These are phyloP conservation scores for Funneliformis geosporum DNA, from an alignment of 192 early-diverging fungal genomes.

Conservation along the genomic window DNA sequence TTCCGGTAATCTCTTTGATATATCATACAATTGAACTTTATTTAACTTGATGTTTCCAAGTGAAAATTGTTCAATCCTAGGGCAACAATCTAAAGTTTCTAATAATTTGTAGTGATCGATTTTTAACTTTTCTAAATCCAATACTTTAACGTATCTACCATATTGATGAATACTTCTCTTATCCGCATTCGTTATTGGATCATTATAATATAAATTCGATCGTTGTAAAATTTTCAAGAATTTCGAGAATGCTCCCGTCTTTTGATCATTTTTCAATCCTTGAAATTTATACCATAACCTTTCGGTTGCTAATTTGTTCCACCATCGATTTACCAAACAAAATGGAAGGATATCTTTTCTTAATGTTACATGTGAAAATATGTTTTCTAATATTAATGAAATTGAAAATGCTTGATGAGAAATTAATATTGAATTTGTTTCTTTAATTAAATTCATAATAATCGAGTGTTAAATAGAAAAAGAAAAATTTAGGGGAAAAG, in stretches of 20 bases:
- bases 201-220: background rate
- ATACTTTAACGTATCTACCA: constrained; percentile 18
- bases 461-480: background rate
- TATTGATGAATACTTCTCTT: constrained; percentile 12
- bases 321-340: constrained; percentile 16
- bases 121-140: constrained; percentile 16
- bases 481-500: background rate
- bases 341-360: background rate
- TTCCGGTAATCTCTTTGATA: constrained; percentile 2
- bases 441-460: background rate
- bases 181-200: background rate
- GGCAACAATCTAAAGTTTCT: constrained; percentile 18
- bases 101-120: background rate
- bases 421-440: background rate
- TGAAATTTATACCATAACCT: constrained; percentile 24
- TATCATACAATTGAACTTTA: background rate
- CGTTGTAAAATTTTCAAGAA: background rate
- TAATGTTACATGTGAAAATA: background rate
- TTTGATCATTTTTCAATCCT: constrained; percentile 9
- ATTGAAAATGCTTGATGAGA: constrained; percentile 18
- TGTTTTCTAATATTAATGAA: constrained; percentile 16
- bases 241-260: constrained; percentile 10
- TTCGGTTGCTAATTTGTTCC: constrained; percentile 30
- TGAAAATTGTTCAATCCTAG: constrained; percentile 7
- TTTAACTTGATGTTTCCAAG: background rate